These are phyloP conservation scores for Eimeria acervulina DNA, from an alignment of 169 alveolate species.

Conservation along the genomic window DNA sequence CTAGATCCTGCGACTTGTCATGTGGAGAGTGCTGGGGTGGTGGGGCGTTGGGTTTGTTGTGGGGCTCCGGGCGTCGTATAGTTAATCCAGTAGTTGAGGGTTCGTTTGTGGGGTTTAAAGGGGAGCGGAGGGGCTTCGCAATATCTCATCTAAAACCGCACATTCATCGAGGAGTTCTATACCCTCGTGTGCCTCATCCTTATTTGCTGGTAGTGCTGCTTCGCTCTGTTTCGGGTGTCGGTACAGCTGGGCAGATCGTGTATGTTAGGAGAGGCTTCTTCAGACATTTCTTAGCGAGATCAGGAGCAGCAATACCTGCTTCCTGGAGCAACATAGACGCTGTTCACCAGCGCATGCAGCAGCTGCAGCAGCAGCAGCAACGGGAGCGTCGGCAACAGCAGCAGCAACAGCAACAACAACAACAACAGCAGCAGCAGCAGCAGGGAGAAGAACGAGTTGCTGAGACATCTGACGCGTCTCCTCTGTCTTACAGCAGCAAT, in stretches of 20 bases:
- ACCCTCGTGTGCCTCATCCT: conserved; percentile 58
- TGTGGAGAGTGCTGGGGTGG: no score
- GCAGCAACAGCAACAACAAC: not conserved
- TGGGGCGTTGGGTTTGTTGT: no score
- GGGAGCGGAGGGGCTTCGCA: conserved; percentile 43
- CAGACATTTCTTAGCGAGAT: not conserved
- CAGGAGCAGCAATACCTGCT: conserved; percentile 42
- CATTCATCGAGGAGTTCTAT: conserved; percentile 30
- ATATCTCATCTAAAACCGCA: conserved; percentile 43
- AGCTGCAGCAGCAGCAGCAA: not conserved
- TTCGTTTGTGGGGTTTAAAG: no score
- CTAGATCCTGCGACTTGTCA: no score
- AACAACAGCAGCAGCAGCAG: not conserved
- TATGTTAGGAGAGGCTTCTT: conserved; percentile 50
- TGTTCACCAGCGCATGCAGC: not conserved
- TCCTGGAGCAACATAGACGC: conserved; percentile 63
- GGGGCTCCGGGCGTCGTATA: no score
- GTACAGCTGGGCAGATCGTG: conserved; percentile 29
- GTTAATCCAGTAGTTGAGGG: no score
- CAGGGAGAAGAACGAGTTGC: not conserved
- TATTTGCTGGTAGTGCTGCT: conserved; percentile 13
- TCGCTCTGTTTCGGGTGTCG: conserved; percentile 35
- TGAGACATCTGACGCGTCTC: not conserved
- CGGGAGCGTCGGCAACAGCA: not conserved
- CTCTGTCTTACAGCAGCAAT: no score